Evolutionary conservation across 305 asterid species (phyloP), one percentile per base, ranked within the genome.

Genomic region (Rubia balearica): DNA sequence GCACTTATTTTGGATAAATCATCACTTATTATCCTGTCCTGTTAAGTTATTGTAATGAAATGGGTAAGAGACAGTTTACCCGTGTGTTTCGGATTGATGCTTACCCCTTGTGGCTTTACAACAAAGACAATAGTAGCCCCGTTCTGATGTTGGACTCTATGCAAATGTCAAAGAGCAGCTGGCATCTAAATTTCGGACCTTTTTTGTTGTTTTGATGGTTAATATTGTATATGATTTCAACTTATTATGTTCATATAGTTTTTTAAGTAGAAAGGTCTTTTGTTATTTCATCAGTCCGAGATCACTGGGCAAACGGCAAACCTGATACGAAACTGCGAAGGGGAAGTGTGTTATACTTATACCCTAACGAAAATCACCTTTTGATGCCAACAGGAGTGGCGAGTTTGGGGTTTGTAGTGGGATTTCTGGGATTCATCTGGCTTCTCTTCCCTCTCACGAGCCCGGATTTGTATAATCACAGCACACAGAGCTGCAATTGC

Each of bases 361-460:
- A 48, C 55, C 57, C 57, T 51, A 17, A 51, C 14, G 57, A 51
- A 48, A 16, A 57, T 8, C 16, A 57, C 9, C 55, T 38, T 62
- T 73, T 43, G 12, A 22, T 76, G 45, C 70, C 79, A 69, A 66
- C 92, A 93, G 98, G 96, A 59, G 51, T 83, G 43, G 86, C 84
- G 61, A 78, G 75, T 14, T 78, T 83, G 72, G 90, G 85, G 22
- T 86, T 83, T 81, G 45, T 77, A 30, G 76, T 80, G 14, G 98
- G 96, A 65, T 38, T 75, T 75, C 60, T 89, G 76, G 88, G 91
- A 61, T 93, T 90, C 88, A 21, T 84, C 56, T 83, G 83, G 85
- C 79, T 88, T 80, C 90, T 93, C 21, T 89, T 84, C 70, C 96
- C 96, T 0, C 73, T 93, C 27, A 86, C 97, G 3, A 84, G 76